Conservation (phyloP, 768 basidiomycete species). For the Boletellus emodensis region DNA sequence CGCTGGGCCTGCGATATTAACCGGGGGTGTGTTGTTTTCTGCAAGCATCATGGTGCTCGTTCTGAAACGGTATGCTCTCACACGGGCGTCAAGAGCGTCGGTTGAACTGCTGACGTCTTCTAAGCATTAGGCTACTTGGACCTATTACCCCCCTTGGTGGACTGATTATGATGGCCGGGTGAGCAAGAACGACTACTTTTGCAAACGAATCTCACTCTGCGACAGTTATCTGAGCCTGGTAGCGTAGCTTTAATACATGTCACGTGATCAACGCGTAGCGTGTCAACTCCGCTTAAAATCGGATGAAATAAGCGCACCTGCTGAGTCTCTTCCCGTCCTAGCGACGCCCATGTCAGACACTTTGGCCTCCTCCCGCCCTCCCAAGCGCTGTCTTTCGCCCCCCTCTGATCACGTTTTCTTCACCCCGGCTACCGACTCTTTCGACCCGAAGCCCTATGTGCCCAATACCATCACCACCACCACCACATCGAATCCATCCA, state of each 20-base stretch:
- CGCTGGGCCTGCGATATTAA: slow-evolving; percentile 62
- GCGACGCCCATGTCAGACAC: slow-evolving; percentile 22
- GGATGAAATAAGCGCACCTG: slow-evolving; percentile 22
- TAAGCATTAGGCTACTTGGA: slow-evolving; percentile 49
- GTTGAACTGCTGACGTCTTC: slow-evolving; percentile 1
- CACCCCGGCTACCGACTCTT: slow-evolving; percentile 57
- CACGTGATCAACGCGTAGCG: slow-evolving; percentile 45
- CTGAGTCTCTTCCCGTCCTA: slow-evolving; percentile 16
- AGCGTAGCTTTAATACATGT: slow-evolving; percentile 9
- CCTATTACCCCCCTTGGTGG: slow-evolving; percentile 69
- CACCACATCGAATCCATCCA: slow-evolving; percentile 19
- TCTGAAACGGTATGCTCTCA: slow-evolving; percentile 39
- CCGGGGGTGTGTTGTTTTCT: slow-evolving; percentile 58
- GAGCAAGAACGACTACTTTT: slow-evolving; percentile 21
- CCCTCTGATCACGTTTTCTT: slow-evolving; percentile 57
- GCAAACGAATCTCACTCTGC: slow-evolving; percentile 3
- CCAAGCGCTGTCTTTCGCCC: slow-evolving; percentile 48
- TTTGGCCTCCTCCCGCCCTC: slow-evolving; percentile 24
- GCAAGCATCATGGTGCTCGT: slow-evolving; percentile 57
- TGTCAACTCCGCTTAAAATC: slow-evolving; percentile 45
- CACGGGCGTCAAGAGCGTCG: not conserved
- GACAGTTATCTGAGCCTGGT: slow-evolving; percentile 51
- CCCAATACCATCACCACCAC: slow-evolving; percentile 29
- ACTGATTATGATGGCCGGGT: slow-evolving; percentile 65
- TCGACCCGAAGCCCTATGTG: slow-evolving; percentile 63